A percentile compares a stretch with the other conserved stretches of the same genome.
Conservation (phyloP, 116 monocot species). For the Dioscorea cayenensis region DNA sequence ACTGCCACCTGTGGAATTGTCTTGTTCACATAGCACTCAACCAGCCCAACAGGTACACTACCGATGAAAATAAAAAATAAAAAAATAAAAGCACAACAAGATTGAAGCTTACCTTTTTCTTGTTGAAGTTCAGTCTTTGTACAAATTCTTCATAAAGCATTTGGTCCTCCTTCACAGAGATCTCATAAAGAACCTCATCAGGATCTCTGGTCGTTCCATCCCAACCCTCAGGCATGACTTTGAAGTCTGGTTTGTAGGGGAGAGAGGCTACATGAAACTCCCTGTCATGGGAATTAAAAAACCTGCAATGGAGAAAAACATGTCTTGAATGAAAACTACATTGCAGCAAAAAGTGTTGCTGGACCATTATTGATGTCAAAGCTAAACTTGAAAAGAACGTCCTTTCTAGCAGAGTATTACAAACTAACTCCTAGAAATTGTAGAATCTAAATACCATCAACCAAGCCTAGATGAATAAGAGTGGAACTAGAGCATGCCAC, state of each 20-base stretch:
- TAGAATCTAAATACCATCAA: no score
- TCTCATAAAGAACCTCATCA: conserved; percentile 35
- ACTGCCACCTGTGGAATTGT: no score
- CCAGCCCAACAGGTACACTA: no score
- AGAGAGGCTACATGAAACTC: conserved; percentile 93
- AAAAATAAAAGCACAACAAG: background rate
- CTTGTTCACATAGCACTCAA: background rate
- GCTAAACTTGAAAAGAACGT: background rate
- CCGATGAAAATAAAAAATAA: no score
- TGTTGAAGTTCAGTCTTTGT: conserved; percentile 70
- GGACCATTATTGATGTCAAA: background rate
- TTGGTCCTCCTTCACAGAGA: conserved; percentile 87
- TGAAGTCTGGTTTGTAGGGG: conserved; percentile 92
- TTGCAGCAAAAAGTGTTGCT: background rate
- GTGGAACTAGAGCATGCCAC: no score
- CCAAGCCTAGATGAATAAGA: no score
- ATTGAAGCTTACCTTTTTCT: conserved; percentile 51
- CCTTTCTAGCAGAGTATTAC: background rate
- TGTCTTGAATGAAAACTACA: background rate
- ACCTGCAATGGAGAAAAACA: conserved; percentile 42
- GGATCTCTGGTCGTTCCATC: background rate
- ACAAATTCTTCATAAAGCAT: conserved; percentile 94
- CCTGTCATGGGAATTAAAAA: conserved; percentile 82
- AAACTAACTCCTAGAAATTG: background rate
- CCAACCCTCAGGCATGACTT: conserved; percentile 95